Conservation (phyloP, 192 early-diverging fungal species). For the Podila horticola region DNA sequence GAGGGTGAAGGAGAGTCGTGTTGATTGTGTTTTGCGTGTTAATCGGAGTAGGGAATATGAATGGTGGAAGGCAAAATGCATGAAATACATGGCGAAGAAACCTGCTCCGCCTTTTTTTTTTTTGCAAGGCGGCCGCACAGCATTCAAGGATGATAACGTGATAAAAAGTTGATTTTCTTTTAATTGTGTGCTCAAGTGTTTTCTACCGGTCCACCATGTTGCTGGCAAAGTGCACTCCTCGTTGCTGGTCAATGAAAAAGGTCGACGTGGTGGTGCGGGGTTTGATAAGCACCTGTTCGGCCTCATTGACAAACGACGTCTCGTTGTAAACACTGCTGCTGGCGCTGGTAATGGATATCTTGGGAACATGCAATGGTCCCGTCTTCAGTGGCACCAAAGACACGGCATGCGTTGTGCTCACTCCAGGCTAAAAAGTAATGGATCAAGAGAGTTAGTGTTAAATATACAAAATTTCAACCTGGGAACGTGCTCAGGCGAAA, state of each 20-base stretch:
- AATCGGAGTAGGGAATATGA: no score
- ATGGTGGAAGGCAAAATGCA: no score
- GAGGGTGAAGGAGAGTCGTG: no score
- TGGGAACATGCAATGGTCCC: conserved; percentile 64
- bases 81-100: no score
- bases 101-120: no score
- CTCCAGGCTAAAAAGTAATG: conserved; percentile 53
- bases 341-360: conserved; percentile 55
- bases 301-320: conserved; percentile 66
- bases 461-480: not conserved
- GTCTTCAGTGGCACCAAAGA: conserved; percentile 69
- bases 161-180: not conserved
- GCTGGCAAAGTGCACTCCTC: conserved; percentile 52
- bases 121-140: no score
- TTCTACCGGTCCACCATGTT: conserved; percentile 18
- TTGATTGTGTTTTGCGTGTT: no score
- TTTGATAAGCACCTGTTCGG: conserved; percentile 66
- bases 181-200: not conserved
- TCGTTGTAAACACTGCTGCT: conserved; percentile 55
- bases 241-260: conserved; percentile 69
- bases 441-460: not conserved
- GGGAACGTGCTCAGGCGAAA: not conserved
- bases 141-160: no score
- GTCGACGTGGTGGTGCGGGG: conserved; percentile 66
- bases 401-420: conserved; percentile 57